Conservation (phyloP, 495 filamentous ascomycete genomes). For the Neurospora africana region DNA sequence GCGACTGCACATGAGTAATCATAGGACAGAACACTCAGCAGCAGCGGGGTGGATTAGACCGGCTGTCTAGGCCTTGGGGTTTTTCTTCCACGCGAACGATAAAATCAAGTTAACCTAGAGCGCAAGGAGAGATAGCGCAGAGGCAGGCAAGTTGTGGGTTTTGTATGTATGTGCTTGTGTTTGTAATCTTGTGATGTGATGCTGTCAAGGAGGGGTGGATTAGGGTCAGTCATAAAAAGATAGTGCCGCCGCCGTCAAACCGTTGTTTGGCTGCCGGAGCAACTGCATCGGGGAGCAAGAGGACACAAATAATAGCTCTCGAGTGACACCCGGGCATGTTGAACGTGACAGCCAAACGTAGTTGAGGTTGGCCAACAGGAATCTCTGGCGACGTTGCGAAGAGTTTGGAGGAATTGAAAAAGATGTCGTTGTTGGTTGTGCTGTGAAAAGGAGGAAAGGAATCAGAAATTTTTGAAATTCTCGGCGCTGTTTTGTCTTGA, state of each 20-base stretch:
- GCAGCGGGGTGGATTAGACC: slow-evolving; percentile 52
- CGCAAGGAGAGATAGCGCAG: slow-evolving; percentile 37
- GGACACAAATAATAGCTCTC: neutral
- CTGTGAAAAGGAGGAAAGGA: neutral
- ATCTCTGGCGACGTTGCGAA: neutral
- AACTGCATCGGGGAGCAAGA: neutral
- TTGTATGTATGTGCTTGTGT: slow-evolving; percentile 13
- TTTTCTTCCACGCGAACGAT: slow-evolving; percentile 51
- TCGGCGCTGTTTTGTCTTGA: neutral
- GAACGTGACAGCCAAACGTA: neutral
- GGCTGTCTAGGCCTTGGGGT: slow-evolving; percentile 51
- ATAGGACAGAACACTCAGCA: slow-evolving; percentile 12
- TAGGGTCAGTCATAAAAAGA: neutral
- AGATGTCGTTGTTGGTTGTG: neutral
- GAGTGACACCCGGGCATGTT: neutral
- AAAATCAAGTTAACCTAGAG: slow-evolving; percentile 41
- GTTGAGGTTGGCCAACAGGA: neutral
- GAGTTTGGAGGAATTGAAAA: neutral
- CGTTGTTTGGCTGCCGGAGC: neutral
- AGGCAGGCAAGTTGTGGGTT: slow-evolving; percentile 49
- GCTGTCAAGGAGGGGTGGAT: neutral
- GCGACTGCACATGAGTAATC: slow-evolving; percentile 35
- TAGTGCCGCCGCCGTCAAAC: neutral
- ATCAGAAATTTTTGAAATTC: neutral
- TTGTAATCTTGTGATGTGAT: neutral